These are phyloP conservation scores for Phytophthora cactorum DNA, from an alignment of 352 stramenopile genomes.

Conservation along the genomic window DNA sequence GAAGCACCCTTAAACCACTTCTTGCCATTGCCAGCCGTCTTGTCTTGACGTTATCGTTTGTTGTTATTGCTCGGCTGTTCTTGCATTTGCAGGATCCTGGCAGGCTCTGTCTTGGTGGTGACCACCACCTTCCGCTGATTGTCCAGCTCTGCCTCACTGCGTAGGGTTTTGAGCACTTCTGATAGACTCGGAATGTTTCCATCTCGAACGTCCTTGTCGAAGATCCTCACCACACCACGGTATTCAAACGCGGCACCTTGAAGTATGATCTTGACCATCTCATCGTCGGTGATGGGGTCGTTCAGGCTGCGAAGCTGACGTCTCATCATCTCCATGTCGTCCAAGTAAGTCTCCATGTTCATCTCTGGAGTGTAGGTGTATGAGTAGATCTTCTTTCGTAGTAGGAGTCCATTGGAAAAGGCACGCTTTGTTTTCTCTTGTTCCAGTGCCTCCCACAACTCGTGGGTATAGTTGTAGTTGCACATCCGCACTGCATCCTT, in stretches of 20 bases:
- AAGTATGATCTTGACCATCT: conserved; percentile 1
- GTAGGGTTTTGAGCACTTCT: neutral
- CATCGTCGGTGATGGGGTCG: neutral
- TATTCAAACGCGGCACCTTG: neutral
- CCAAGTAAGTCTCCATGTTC: neutral
- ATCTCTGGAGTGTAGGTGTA: neutral
- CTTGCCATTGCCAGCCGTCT: neutral
- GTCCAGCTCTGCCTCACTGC: neutral
- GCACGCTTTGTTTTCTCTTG: neutral
- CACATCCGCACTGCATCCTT: neutral
- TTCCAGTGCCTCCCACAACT: neutral
- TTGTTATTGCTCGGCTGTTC: neutral
- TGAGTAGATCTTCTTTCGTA: neutral
- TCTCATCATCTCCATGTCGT: neutral
- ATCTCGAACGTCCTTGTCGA: neutral
- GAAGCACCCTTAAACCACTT: neutral
- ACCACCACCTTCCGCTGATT: neutral
- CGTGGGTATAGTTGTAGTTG: neutral
- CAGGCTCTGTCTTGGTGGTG: neutral
- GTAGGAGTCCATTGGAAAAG: neutral
- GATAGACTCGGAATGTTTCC: neutral
- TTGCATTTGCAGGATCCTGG: neutral
- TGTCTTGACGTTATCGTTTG: neutral
- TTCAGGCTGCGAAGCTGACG: neutral
- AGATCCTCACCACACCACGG: neutral